Conservation (phyloP, 2,329 filamentous ascomycete species). For the Ambrosiella beaveri region DNA sequence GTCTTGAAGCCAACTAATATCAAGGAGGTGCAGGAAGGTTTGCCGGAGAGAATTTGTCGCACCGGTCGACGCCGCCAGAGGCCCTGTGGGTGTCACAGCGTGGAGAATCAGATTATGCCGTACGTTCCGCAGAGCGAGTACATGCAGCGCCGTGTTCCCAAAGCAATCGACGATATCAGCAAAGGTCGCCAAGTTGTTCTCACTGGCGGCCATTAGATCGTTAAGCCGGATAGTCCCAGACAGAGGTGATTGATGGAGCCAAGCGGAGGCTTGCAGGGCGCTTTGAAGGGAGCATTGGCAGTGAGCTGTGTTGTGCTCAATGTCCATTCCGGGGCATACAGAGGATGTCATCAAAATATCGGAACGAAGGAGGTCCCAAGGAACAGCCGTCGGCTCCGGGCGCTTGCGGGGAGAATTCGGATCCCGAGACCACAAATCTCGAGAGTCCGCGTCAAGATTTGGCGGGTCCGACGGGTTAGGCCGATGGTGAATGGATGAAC, state of each 20-base stretch:
- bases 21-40: slow-evolving; percentile 31
- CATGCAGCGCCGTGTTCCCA: slow-evolving; percentile 30
- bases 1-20: slow-evolving; percentile 21
- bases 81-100: neutral
- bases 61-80: neutral
- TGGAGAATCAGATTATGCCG: slow-evolving; percentile 15
- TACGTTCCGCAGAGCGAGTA: slow-evolving; percentile 25
- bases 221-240: neutral
- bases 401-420: slow-evolving; percentile 16
- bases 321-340: neutral
- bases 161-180: slow-evolving; percentile 22
- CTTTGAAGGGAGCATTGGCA: slow-evolving; percentile 19
- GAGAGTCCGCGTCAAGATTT: neutral
- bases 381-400: slow-evolving; percentile 20
- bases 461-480: neutral
- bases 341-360: slow-evolving; percentile 7
- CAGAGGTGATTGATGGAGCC: slow-evolving; percentile 15
- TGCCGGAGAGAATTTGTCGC: slow-evolving; percentile 30
- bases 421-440: slow-evolving; percentile 15
- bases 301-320: slow-evolving; percentile 16
- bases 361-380: slow-evolving; percentile 32
- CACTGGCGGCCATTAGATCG: neutral
- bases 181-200: neutral
- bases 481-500: slow-evolving; percentile 9
- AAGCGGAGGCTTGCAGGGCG: slow-evolving; percentile 17